Base-by-base conservation (phyloP, 2,329 filamentous ascomycete genomes). In the Calonectria pseudoreteaudii region DNA sequence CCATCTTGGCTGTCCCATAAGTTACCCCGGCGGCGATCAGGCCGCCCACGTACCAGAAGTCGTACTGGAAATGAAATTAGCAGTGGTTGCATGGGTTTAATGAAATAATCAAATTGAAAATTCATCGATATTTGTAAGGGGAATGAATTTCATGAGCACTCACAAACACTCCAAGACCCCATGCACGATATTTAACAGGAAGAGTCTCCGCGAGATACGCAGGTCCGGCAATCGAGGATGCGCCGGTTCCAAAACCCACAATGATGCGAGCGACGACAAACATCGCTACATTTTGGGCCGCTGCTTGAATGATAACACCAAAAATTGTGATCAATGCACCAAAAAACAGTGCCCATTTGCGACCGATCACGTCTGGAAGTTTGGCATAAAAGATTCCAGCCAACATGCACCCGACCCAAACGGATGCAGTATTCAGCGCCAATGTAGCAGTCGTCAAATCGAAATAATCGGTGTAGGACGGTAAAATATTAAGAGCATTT, bases 401-500 rank as follows among this genome's bases (percentile, higher is more conserved):
- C 9, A 75, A 20, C 44, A 47, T 65, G 26, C 49, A 34, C 1
- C 75, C 75, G 3, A 71, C 30, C 50, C 60, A 76, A 16, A 66
- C 85, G 0, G 87, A 86, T 0, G 88, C 86, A 2, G 88, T 90
- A 73, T 90, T 90, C 7, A 91, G 82, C 8, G 86, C 88, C 0
- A 84, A 87, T 0, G 89, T 90, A 0, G 87, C 86, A 0, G 86
- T 78, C 26, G 82, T 90, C 7, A 91, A 84, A 8, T 86, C 74
- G 81, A 91, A 91, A 79, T 90, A 91, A 56, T 88, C 83, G 0
- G 84, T 87, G 78, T 91, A 91, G 0, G 85, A 86, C 0, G 88
- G 88, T 10, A 91, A 78, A 72, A 91, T 90, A 73, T 90, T 90
- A 47, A 91, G 84, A 0, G 87, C 88, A 71, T 90, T 90, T 23